Conservation (phyloP, 2,329 filamentous ascomycete species). For the Aspergillus aculeatus region DNA sequence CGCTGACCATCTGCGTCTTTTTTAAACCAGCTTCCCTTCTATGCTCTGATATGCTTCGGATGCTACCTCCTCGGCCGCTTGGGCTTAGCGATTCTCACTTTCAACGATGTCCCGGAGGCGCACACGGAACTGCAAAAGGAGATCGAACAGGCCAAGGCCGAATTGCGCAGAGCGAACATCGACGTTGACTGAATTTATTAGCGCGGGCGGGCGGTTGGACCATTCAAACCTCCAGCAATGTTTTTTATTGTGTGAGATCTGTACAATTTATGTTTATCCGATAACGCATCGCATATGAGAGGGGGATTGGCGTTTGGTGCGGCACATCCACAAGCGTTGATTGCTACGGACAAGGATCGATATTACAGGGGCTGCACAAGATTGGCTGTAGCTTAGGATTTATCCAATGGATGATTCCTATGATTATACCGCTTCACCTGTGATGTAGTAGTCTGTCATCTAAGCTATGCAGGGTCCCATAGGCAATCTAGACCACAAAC, state of each 20-base stretch:
- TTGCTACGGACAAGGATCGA: not conserved
- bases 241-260: not conserved
- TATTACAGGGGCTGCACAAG: not conserved
- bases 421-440: not conserved
- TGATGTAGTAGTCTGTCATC: not conserved
- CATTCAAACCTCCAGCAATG: not conserved
- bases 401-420: not conserved
- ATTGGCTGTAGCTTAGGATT: not conserved
- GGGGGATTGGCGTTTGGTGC: not conserved
- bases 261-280: not conserved
- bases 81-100: slow-evolving; percentile 88
- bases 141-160: slow-evolving; percentile 56
- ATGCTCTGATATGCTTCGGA: slow-evolving; percentile 85
- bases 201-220: not conserved
- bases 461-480: not conserved
- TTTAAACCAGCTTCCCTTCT: slow-evolving; percentile 75
- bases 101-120: slow-evolving; percentile 91
- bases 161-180: slow-evolving; percentile 43
- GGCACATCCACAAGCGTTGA: not conserved
- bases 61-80: slow-evolving; percentile 89
- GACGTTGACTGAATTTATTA: slow-evolving; percentile 40
- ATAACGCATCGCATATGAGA: not conserved
- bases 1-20: slow-evolving; percentile 7
- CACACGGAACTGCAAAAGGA: slow-evolving; percentile 85
- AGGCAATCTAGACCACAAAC: not conserved